Base-by-base conservation (phyloP, 345 rosid genomes). In the Capsella bursapastoris region DNA sequence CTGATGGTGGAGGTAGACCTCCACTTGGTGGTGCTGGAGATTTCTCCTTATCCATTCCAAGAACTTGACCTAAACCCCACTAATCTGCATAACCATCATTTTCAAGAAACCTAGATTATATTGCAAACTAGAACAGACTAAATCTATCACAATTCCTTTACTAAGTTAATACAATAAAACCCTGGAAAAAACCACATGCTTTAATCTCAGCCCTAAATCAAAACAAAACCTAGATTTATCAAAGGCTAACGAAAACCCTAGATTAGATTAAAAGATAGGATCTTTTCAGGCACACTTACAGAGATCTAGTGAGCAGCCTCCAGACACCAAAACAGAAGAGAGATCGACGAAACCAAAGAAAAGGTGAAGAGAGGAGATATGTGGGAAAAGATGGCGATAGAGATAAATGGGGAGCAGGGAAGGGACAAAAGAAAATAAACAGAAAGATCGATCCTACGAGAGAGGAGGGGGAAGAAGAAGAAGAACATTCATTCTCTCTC, bases 21-120 rank as follows among this genome's bases (percentile, higher is more conserved):
- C 87, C 81, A 71, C 83, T 77, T 14, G 79, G 84, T 45, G 78
- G 87, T 81, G 32, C 68, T 2, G 82, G 71, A 51, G 86, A 53
- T 79, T 88, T 91, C 66, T 88, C 96, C 83, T 87, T 88, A 15
- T 93, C 96, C 98, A 93, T 93, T 59, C 51, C 73, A 52, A 82
- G 48, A 79, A 67, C n/a, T 68, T 9, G 22, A 74, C 10, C 48
- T 55, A 45, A 16, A 63, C 27, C 27, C 40, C 67, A 69, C 75
- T 25, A 69, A 82, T 35, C 74, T 68, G 64, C 65, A 34, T 8
- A 43, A 76, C 27, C 2, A 66, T 48, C 51, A 68, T 41, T 50
- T 40, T 14, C 86, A 18, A 16, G 3, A 15, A 12, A 13, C 10
- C 22, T 18, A 64, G 50, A 61, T 35, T 41, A 32, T 56, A 49